Percentiles rank a stretch among this genome's conserved stretches.
Conservation (phyloP, 2,329 filamentous ascomycete genomes). For the Alternaria sp. region DNA sequence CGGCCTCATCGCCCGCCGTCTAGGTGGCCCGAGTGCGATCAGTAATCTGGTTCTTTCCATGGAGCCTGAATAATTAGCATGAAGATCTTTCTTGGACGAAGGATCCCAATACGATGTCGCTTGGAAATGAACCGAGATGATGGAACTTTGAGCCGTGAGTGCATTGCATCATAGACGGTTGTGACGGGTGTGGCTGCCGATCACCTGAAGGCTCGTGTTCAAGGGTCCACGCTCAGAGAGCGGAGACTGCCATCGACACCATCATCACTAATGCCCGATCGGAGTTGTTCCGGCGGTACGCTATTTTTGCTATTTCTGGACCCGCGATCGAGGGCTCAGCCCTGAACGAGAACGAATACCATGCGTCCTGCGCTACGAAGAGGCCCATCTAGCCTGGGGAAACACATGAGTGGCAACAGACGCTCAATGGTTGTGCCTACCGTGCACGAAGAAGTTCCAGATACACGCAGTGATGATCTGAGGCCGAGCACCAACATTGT, state of each 20-base stretch:
- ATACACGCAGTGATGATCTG: neutral
- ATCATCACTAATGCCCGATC: neutral
- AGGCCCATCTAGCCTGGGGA: neutral
- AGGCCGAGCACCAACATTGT: neutral
- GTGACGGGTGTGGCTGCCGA: constrained; percentile 5
- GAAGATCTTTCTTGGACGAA: neutral
- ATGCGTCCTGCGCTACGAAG: neutral
- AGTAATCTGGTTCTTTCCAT: neutral
- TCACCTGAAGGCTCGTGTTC: neutral
- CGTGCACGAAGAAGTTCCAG: neutral
- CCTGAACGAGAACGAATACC: neutral
- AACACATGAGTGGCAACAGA: neutral
- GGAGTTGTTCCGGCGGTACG: neutral
- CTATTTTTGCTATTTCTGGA: constrained; percentile 3
- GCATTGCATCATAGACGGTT: constrained; percentile 3
- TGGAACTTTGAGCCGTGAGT: neutral
- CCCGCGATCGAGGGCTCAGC: neutral
- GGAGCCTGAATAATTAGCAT: neutral
- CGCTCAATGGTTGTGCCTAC: neutral
- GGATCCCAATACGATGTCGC: neutral
- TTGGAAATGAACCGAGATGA: neutral
- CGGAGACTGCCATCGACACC: neutral
- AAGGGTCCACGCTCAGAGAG: constrained; percentile 1
- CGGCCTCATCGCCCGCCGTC: neutral
- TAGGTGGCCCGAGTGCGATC: neutral